Conservation (phyloP, 2,329 filamentous ascomycete genomes). For the Cordyceps farinosa region DNA sequence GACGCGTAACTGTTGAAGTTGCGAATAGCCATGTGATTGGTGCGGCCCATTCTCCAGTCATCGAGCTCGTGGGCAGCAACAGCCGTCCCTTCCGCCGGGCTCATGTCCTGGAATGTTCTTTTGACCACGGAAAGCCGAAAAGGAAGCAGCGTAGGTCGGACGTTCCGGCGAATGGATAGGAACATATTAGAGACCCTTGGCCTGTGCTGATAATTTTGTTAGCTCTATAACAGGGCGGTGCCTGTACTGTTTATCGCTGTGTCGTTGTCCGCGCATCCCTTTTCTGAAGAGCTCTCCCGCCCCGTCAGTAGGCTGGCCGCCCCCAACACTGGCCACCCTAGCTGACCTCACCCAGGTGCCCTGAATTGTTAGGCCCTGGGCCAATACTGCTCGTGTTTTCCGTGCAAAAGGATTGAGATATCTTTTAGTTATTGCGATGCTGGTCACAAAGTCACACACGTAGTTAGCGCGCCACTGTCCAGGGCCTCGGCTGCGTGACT, state of each 20-base stretch:
- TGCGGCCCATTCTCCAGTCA: constrained; percentile 96
- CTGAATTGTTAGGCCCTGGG: background rate
- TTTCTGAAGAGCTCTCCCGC: no score
- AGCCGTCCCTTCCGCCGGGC: constrained; percentile 86
- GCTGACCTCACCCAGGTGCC: background rate
- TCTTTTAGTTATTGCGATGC: background rate
- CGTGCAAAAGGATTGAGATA: background rate
- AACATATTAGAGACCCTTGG: no score
- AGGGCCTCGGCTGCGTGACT: background rate
- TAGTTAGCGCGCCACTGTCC: background rate
- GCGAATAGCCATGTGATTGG: constrained; percentile 73
- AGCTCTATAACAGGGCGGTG: no score
- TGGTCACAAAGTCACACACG: background rate
- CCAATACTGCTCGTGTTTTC: background rate
- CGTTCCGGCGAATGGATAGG: no score
- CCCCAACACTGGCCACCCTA: background rate
- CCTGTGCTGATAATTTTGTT: no score
- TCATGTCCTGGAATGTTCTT: constrained; percentile 96
- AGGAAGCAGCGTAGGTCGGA: constrained; percentile 45
- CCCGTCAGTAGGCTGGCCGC: no score
- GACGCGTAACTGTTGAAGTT: constrained; percentile 63
- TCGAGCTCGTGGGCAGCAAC: constrained; percentile 94
- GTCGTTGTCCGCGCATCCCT: no score
- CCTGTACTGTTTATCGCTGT: no score
- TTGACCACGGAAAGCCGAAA: constrained; percentile 92